Evolutionary conservation across 768 basidiomycete species (phyloP).

Genomic region (Collybiopsis confluens): DNA sequence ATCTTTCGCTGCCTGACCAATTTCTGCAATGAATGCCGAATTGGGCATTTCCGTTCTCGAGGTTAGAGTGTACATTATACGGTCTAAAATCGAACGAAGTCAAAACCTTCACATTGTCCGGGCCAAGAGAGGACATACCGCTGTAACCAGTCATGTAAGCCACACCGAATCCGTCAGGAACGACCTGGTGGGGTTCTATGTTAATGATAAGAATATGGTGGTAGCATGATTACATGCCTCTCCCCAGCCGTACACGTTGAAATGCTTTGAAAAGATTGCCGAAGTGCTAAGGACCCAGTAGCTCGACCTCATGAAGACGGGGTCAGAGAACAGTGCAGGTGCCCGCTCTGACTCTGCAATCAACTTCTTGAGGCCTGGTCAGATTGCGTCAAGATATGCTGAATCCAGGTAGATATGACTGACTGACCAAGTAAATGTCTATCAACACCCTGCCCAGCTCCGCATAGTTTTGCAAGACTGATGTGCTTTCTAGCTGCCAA

Average conservation of each 20-base stretch:
- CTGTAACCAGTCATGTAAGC: conserved; percentile 92
- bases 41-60: conserved; percentile 85
- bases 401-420: neutral
- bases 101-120: conserved; percentile 79
- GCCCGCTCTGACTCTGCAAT: conserved; percentile 56
- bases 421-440: conserved; percentile 78
- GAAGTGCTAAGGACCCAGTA: conserved; percentile 91
- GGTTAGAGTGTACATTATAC: conserved; percentile 82
- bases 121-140: conserved; percentile 53
- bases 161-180: conserved; percentile 91
- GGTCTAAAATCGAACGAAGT: conserved; percentile 47
- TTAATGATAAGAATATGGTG: neutral
- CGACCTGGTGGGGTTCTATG: conserved; percentile 44
- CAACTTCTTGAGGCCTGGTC: conserved; percentile 65
- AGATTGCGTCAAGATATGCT: neutral
- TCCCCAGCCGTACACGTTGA: conserved; percentile 90
- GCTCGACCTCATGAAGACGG: conserved; percentile 64
- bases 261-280: conserved; percentile 80
- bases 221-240: conserved; percentile 50
- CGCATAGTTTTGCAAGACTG: conserved; percentile 58
- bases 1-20: conserved; percentile 59
- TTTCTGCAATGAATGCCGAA: conserved; percentile 64
- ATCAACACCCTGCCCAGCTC: conserved; percentile 74
- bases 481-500: conserved; percentile 64
- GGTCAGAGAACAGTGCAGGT: conserved; percentile 73